phyloP scores from a whole-genome alignment of 768 basidiomycete genomes.

The Baorangia bicolor region DNA sequence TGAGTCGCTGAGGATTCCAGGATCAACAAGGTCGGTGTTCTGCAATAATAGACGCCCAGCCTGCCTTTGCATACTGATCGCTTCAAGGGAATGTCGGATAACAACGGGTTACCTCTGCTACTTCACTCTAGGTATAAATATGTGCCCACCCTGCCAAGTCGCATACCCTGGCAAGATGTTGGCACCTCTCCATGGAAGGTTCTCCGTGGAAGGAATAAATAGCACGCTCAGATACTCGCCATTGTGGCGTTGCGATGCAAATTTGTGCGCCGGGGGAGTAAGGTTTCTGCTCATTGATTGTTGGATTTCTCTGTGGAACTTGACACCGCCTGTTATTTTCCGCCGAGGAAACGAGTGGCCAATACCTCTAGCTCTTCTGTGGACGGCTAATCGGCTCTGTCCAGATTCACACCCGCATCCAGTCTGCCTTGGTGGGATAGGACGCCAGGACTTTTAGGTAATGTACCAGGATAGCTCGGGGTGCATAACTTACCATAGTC shows the following conservation, averaged over 20 bases:
- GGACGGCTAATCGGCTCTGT: not conserved
- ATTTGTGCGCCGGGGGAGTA: not conserved
- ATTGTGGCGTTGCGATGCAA: not conserved
- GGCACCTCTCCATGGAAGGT: conserved; percentile 2
- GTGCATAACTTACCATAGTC: not conserved
- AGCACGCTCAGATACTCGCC: not conserved
- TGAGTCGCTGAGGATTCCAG: too few relatives aligned
- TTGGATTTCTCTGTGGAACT: not conserved
- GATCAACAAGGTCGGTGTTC: not conserved
- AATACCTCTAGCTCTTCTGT: not conserved
- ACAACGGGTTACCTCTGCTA: not conserved
- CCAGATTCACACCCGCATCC: not conserved
- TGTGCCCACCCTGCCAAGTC: not conserved
- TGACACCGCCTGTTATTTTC: not conserved
- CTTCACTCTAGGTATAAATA: not conserved
- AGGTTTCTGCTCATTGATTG: too few relatives aligned
- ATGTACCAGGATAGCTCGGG: not conserved
- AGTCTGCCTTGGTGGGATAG: not conserved
- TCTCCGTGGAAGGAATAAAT: not conserved
- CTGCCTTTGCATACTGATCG: not conserved
- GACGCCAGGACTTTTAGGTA: not conserved
- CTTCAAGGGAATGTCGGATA: not conserved
- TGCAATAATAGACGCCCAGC: too few relatives aligned
- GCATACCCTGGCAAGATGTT: conserved; percentile 2
- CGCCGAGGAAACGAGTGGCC: too few relatives aligned